phyloP scores from a whole-genome alignment of 495 filamentous ascomycete genomes.

The Annulohypoxylon maeteangense region DNA sequence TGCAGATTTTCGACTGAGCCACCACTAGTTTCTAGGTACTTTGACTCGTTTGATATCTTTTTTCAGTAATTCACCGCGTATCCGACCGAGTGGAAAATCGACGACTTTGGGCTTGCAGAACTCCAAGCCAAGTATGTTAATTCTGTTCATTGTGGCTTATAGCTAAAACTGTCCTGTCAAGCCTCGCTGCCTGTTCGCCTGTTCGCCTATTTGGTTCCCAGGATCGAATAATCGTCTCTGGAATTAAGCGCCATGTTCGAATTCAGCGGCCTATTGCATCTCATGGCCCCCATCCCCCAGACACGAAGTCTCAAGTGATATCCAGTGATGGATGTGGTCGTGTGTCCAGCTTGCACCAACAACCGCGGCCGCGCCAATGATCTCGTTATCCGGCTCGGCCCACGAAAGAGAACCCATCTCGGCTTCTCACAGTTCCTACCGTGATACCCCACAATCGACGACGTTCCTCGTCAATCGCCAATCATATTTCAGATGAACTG shows the following conservation, averaged over 20 bases:
- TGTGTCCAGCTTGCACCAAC: conserved; percentile 10
- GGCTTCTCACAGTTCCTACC: conserved; percentile 25
- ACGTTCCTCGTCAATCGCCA: conserved; percentile 14
- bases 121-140: neutral
- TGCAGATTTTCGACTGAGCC: conserved; percentile 35
- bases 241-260: conserved; percentile 32
- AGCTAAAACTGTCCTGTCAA: neutral
- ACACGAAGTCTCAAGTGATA: neutral
- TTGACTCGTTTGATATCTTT: neutral
- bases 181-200: conserved; percentile 12
- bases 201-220: no score
- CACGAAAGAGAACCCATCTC: conserved; percentile 13
- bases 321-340: neutral
- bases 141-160: neutral
- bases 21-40: no score
- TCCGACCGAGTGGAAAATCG: conserved; percentile 9
- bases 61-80: conserved; percentile 33
- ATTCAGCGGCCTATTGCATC: conserved; percentile 25
- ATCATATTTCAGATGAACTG: conserved; percentile 20
- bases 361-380: conserved; percentile 12
- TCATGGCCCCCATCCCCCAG: conserved; percentile 22
- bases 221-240: neutral
- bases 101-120: neutral
- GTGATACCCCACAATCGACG: conserved; percentile 37
- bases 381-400: conserved; percentile 19